These are phyloP conservation scores for Cladosporium cucumerinum DNA, from an alignment of 2,329 filamentous ascomycete species.

Conservation along the genomic window DNA sequence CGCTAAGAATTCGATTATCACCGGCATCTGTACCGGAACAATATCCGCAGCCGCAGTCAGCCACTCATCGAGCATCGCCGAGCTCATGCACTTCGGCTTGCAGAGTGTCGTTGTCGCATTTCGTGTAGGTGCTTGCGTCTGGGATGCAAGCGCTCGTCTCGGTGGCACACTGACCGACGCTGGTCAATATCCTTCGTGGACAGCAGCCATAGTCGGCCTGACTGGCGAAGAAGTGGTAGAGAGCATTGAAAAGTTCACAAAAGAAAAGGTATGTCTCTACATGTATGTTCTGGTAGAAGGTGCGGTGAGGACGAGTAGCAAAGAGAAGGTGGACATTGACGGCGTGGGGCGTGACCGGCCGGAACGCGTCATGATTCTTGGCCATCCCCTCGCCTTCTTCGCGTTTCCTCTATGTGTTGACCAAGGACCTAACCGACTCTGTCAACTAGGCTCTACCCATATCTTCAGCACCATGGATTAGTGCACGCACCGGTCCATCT, in stretches of 20 bases:
- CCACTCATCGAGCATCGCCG: conserved; percentile 18
- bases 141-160: background rate
- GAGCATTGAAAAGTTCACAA: background rate
- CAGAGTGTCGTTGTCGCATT: conserved; percentile 44
- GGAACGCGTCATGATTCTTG: too few species aligned
- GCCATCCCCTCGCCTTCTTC: too few species aligned
- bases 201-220: background rate
- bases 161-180: background rate
- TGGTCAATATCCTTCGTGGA: background rate
- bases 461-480: background rate
- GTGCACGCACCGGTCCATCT: background rate
- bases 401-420: too few species aligned
- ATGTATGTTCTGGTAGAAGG: too few species aligned
- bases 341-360: too few species aligned
- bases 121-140: conserved; percentile 38
- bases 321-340: too few species aligned
- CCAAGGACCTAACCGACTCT: too few species aligned
- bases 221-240: background rate
- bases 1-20: conserved; percentile 17
- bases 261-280: background rate
- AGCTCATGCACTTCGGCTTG: conserved; percentile 21
- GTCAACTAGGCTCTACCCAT: background rate
- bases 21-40: conserved; percentile 26
- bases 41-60: conserved; percentile 25
- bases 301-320: too few species aligned